phyloP scores from a whole-genome alignment of 345 rosid genomes.

The Populus alba region DNA sequence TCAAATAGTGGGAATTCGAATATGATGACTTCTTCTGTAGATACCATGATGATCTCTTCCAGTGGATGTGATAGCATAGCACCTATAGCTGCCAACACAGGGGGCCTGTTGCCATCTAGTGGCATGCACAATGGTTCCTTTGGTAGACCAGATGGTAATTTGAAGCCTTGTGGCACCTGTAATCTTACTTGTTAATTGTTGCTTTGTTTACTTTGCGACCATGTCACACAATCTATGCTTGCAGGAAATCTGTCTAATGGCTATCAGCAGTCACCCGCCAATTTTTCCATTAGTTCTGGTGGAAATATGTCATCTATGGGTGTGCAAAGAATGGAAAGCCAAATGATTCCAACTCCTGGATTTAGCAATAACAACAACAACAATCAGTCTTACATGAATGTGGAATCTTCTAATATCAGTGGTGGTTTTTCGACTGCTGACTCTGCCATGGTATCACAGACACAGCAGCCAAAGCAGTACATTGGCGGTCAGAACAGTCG shows the following conservation, averaged over 20 bases:
- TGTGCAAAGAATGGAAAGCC: constrained; percentile 59
- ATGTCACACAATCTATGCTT: constrained; percentile 14
- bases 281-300: constrained; percentile 63
- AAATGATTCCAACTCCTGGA: constrained; percentile 98
- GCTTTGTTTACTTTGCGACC: constrained; percentile 5
- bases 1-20: constrained; percentile 55
- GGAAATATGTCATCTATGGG: constrained; percentile 69
- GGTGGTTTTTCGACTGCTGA: constrained; percentile 71
- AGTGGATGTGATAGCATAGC: constrained; percentile 48
- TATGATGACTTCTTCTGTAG: constrained; percentile 55
- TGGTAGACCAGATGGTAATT: constrained; percentile 46
- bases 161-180: constrained; percentile 2
- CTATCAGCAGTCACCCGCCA: constrained; percentile 61
- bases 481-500: constrained; percentile 64
- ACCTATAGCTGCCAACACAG: constrained; percentile 47
- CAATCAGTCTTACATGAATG: constrained; percentile 56
- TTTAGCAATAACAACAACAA: constrained; percentile 43
- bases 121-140: constrained; percentile 53
- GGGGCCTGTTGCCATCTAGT: constrained; percentile 47
- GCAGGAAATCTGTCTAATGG: constrained; percentile 68
- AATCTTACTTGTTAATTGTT: neutral
- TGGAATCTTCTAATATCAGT: constrained; percentile 59
- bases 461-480: constrained; percentile 67
- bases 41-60: constrained; percentile 47
- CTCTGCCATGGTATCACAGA: constrained; percentile 52